Evolutionary conservation across 176 grass and related monocot species (phyloP).

Genomic region (Lolium rigidum): DNA sequence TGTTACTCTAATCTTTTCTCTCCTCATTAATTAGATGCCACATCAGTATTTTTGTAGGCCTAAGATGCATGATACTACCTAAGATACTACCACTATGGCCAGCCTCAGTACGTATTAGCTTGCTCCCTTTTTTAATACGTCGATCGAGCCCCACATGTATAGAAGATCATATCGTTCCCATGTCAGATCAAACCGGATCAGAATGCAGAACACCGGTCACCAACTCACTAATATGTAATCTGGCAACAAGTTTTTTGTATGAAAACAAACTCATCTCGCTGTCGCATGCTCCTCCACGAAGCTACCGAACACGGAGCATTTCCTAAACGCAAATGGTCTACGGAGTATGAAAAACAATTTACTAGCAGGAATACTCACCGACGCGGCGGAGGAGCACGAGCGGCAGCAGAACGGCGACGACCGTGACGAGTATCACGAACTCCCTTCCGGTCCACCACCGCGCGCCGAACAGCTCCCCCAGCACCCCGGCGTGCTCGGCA

Average conservation of each 20-base stretch:
- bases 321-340: too few relatives aligned
- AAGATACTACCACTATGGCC: too few relatives aligned
- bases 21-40: too few relatives aligned
- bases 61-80: too few relatives aligned
- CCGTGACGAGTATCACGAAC: conserved; percentile 58
- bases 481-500: conserved; percentile 65
- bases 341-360: too few relatives aligned
- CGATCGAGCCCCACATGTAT: neutral
- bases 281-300: neutral
- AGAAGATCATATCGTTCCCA: neutral
- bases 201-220: neutral
- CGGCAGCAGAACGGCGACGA: conserved; percentile 66
- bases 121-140: neutral
- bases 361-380: conserved; percentile 47
- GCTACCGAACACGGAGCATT: neutral
- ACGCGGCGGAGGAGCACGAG: conserved; percentile 79
- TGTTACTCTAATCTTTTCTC: too few relatives aligned
- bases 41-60: too few relatives aligned
- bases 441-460: conserved; percentile 81
- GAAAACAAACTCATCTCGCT: neutral
- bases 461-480: conserved; percentile 75
- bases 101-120: neutral
- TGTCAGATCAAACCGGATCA: neutral
- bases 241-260: neutral
- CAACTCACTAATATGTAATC: neutral